Evolutionary conservation across 2,329 filamentous ascomycete species (phyloP), one percentile per base, ranked within the genome.

Genomic region (Nemania serpens): DNA sequence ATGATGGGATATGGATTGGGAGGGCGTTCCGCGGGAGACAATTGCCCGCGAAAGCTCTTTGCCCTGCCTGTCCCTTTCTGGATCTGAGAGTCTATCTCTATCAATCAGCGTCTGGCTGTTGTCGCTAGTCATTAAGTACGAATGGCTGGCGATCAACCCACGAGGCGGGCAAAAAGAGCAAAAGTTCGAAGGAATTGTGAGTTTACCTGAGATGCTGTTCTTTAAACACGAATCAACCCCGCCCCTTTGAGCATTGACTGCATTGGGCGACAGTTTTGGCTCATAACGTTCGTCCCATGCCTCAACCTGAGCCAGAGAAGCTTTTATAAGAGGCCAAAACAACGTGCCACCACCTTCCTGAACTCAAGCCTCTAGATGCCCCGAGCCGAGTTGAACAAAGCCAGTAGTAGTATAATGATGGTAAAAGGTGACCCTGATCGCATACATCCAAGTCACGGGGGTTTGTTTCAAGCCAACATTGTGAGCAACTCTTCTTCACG

Each of bases 151-250:
- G 45, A 61, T 43, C 37, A 41, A 34, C 54, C 43, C 22, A 13
- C 29, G 13, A 47, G 39, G 25, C n/a, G 17, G 33, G 45, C 47
- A 42, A 48, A 34, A 46, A 34, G 22, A n/a, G 7, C 6, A 36
- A 50, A 34, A 48, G 22, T 15, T 39, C 45, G 42, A 50, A 41
- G 48, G 43, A 45, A 22, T 46, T 49, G 59, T 22, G 39, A 37
- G 50, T 62, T 64, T 59, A 64, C 62, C 62, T 64, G 51, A 49
- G 29, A 53, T 54, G 15, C 36, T 61, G 18, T 42, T 45, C 39
- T 53, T 56, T 45, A 49, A 37, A 42, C 11, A 39, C 48, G 17
- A 42, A 43, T 50, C 25, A 25, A 59, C 25, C 43, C 18, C 39
- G 50, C 34, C 25, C 51, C 42, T 48, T 53, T 53, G 47, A 53